A percentile compares a stretch with the other conserved stretches of the same genome.
Conservation (phyloP, 768 basidiomycete genomes). For the Postia placenta region DNA sequence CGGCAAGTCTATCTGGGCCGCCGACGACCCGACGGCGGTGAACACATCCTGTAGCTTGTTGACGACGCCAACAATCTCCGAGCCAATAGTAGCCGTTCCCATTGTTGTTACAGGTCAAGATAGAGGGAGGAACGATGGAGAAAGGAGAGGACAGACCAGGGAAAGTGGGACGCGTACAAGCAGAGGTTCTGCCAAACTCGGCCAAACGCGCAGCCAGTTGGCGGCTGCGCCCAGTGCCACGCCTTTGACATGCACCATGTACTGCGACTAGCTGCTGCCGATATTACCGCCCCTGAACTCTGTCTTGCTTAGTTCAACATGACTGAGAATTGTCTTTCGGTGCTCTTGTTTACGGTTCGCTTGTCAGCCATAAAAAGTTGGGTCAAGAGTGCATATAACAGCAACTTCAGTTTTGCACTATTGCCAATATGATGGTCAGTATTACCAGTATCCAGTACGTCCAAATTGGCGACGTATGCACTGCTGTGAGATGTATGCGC, state of each 20-base stretch:
- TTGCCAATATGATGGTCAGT: no score
- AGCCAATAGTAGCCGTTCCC: constrained; percentile 59
- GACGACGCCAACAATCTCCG: constrained; percentile 74
- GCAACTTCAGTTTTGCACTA: no score
- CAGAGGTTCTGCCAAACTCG: constrained; percentile 1
- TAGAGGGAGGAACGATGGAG: not conserved
- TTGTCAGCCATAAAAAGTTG: no score
- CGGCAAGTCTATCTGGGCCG: constrained; percentile 79
- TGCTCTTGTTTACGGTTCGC: no score
- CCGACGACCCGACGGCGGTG: constrained; percentile 72
- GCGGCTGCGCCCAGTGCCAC: not conserved
- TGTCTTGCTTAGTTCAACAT: no score
- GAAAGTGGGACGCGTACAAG: not conserved
- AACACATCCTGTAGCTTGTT: constrained; percentile 94
- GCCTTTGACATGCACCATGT: not conserved
- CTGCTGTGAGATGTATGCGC: no score
- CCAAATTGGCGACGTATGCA: no score
- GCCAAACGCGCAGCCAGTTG: constrained; percentile 1
- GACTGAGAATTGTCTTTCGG: no score
- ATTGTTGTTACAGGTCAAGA: constrained; percentile 6
- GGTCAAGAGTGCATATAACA: no score
- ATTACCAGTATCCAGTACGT: no score
- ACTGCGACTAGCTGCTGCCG: not conserved
- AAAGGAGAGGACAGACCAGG: not conserved
- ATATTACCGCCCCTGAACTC: no score